A percentile compares a stretch with the other conserved stretches of the same genome.
Evolutionary conservation across 805 yeast species (phyloP).

Genomic region (Saturnispora hagleri): DNA sequence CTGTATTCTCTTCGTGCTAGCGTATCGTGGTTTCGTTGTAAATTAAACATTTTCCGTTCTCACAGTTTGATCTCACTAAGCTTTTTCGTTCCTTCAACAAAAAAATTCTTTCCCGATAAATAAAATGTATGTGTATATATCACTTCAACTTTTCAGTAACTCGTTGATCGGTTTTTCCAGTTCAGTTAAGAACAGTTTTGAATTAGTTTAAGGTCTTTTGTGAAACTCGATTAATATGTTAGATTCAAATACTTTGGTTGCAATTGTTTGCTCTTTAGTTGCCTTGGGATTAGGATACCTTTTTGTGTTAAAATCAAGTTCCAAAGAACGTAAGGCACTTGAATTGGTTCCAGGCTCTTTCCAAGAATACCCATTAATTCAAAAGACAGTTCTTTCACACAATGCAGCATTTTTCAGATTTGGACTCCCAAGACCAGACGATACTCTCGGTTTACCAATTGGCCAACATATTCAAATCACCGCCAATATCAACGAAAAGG

Average conservation of each 20-base stretch:
- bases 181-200: neutral
- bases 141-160: neutral
- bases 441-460: constrained; percentile 78
- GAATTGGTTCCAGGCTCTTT: constrained; percentile 47
- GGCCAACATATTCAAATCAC: constrained; percentile 88
- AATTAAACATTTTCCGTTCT: neutral
- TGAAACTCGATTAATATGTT: neutral
- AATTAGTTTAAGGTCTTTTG: too few relatives aligned
- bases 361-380: constrained; percentile 70
- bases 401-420: constrained; percentile 80
- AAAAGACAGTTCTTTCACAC: constrained; percentile 66
- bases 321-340: constrained; percentile 40
- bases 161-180: neutral
- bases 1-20: neutral
- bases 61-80: neutral
- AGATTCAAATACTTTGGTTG: constrained; percentile 1
- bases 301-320: constrained; percentile 6
- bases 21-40: neutral
- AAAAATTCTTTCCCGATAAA: neutral
- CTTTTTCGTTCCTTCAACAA: neutral
- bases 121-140: neutral
- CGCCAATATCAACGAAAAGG: constrained; percentile 70
- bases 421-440: constrained; percentile 65
- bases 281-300: constrained; percentile 18
- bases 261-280: constrained; percentile 8